Evolutionary conservation across 495 filamentous ascomycete genomes (phyloP).

Genomic region (Aeminium ludgeri): DNA sequence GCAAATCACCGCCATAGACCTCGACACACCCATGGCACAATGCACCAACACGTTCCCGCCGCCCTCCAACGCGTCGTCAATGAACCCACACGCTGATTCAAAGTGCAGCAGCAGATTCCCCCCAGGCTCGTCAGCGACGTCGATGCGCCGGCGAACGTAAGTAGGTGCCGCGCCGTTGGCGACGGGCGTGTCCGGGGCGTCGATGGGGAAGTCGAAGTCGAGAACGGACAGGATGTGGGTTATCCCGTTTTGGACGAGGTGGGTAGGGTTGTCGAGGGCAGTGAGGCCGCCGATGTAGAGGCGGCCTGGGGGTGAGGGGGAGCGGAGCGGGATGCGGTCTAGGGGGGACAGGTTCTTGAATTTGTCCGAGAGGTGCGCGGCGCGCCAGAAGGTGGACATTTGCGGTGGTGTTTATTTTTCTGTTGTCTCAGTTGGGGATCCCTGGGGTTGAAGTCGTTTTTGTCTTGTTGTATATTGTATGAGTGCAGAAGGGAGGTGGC

Average conservation of each 20-base stretch:
- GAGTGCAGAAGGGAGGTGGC: too few relatives aligned
- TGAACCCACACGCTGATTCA: conserved; percentile 2
- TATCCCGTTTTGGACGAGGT: conserved; percentile 8
- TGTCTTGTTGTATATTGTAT: too few relatives aligned
- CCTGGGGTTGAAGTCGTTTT: too few relatives aligned
- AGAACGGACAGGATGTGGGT: conserved; percentile 15
- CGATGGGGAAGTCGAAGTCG: conserved; percentile 5
- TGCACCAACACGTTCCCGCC: conserved; percentile 15
- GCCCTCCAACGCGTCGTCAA: conserved; percentile 3
- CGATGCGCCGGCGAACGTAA: conserved; percentile 9
- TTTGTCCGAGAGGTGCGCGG: too few relatives aligned
- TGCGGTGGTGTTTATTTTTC: too few relatives aligned
- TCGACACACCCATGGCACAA: conserved; percentile 16
- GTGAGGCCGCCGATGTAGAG: conserved; percentile 18
- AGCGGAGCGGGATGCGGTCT: too few relatives aligned
- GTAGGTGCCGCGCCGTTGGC: too few relatives aligned
- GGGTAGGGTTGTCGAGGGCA: conserved; percentile 12
- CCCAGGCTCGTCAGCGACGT: conserved; percentile 12
- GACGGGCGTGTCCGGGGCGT: too few relatives aligned
- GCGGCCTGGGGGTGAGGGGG: too few relatives aligned
- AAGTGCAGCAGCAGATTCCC: conserved; percentile 11
- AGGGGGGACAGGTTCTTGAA: too few relatives aligned
- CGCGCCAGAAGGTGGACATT: too few relatives aligned
- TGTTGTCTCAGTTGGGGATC: too few relatives aligned
- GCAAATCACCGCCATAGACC: conserved; percentile 9